Conservation (phyloP, 495 filamentous ascomycete species). For the Xylaria curta region DNA sequence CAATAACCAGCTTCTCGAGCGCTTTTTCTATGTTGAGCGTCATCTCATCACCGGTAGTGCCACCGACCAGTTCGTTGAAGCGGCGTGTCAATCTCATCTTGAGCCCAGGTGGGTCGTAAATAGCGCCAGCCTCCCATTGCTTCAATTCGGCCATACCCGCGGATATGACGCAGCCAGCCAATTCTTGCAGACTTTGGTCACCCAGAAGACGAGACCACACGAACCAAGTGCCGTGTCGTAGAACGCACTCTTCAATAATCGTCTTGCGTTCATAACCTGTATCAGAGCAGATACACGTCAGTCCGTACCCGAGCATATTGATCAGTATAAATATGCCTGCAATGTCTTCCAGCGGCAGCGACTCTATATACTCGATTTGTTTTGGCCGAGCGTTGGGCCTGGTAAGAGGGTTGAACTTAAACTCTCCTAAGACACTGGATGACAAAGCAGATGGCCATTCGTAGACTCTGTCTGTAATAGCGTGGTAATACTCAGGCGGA, state of each 20-base stretch:
- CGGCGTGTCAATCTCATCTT: constrained; percentile 11
- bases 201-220: constrained; percentile 3
- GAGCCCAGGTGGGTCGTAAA: constrained; percentile 1
- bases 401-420: constrained; percentile 29
- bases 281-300: not conserved
- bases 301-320: constrained; percentile 4
- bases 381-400: constrained; percentile 30
- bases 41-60: not conserved
- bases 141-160: constrained; percentile 15
- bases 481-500: not conserved
- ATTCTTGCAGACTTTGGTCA: not conserved
- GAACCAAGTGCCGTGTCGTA: constrained; percentile 38
- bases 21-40: not conserved
- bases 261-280: not conserved
- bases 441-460: not conserved
- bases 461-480: not conserved
- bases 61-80: not conserved
- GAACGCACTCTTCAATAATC: constrained; percentile 31
- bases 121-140: constrained; percentile 5
- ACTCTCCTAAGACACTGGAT: not conserved
- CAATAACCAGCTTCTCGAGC: not conserved
- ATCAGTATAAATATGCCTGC: constrained; percentile 33
- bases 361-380: constrained; percentile 32
- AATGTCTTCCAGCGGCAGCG: constrained; percentile 31
- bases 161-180: not conserved